Evolutionary conservation across 345 rosid genomes (phyloP).

Genomic region (Cardamine chenopodiifolia): DNA sequence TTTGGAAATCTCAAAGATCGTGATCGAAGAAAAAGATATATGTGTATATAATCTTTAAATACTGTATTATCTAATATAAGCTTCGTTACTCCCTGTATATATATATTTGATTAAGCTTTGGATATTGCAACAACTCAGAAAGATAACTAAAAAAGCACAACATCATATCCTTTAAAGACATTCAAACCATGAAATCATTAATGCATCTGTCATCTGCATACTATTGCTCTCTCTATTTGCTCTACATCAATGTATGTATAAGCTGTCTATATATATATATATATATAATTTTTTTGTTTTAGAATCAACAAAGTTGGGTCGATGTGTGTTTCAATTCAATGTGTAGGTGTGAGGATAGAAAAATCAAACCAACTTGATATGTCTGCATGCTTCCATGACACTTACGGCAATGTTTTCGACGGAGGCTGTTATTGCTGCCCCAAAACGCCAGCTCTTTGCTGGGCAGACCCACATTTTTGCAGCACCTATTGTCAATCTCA

Average conservation of each 20-base stretch:
- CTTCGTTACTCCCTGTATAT: background rate
- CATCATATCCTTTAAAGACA: background rate
- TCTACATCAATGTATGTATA: conserved; percentile 25
- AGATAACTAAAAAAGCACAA: background rate
- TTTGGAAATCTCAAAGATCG: conserved; percentile 4
- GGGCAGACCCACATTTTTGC: conserved; percentile 10
- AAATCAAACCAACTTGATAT: background rate
- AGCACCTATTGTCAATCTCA: conserved; percentile 10
- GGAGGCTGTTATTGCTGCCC: conserved; percentile 32
- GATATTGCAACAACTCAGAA: background rate
- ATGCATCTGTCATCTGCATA: conserved; percentile 21
- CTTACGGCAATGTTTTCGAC: background rate
- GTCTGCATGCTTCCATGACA: conserved; percentile 1
- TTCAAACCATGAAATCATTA: conserved; percentile 17
- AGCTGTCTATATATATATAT: too few relatives aligned
- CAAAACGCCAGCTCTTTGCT: conserved; percentile 14
- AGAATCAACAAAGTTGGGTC: background rate
- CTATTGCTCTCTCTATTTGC: conserved; percentile 10
- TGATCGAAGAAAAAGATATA: background rate
- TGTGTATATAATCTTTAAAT: background rate
- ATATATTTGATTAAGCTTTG: background rate
- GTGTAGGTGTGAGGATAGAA: conserved; percentile 22
- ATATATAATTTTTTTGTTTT: background rate
- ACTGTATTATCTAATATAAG: background rate
- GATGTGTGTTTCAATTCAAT: conserved; percentile 10